A percentile compares a stretch with the other conserved stretches of the same genome.
Evolutionary conservation across 2,329 filamentous ascomycete species (phyloP).

Genomic region (Xylariomycetidae sp.): DNA sequence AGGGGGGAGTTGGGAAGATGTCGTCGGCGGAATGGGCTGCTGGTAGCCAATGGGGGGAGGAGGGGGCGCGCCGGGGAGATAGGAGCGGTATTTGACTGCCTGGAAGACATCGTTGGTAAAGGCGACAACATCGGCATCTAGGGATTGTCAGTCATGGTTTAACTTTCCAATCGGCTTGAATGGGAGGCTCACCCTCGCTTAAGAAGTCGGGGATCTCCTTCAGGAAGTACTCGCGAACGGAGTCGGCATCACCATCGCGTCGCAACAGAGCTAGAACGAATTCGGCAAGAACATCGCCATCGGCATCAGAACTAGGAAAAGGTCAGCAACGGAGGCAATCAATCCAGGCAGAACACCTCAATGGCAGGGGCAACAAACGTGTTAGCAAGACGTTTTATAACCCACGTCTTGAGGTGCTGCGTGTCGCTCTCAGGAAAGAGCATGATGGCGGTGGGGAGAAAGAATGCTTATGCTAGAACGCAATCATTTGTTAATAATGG

Average conservation of each 20-base stretch:
- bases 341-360: slow-evolving; percentile 2
- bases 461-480: not conserved
- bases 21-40: not conserved
- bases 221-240: slow-evolving; percentile 62
- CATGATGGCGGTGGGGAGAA: slow-evolving; percentile 37
- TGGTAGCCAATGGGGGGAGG: slow-evolving; percentile 25
- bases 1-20: not conserved
- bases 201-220: slow-evolving; percentile 71
- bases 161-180: too few relatives aligned
- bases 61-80: slow-evolving; percentile 48
- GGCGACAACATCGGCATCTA: slow-evolving; percentile 54
- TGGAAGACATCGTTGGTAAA: slow-evolving; percentile 70
- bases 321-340: slow-evolving; percentile 3
- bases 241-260: slow-evolving; percentile 59
- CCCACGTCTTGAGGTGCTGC: slow-evolving; percentile 65
- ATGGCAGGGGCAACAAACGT: slow-evolving; percentile 45
- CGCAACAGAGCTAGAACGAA: slow-evolving; percentile 75
- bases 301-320: slow-evolving; percentile 63
- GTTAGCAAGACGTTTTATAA: slow-evolving; percentile 69
- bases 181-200: slow-evolving; percentile 47
- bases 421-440: slow-evolving; percentile 58
- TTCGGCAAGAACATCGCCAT: slow-evolving; percentile 75
- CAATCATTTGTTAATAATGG: too few relatives aligned
- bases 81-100: slow-evolving; percentile 56
- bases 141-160: slow-evolving; percentile 5